Conservation (phyloP, 306 rosid genomes). For the Fragaria iinumae region DNA sequence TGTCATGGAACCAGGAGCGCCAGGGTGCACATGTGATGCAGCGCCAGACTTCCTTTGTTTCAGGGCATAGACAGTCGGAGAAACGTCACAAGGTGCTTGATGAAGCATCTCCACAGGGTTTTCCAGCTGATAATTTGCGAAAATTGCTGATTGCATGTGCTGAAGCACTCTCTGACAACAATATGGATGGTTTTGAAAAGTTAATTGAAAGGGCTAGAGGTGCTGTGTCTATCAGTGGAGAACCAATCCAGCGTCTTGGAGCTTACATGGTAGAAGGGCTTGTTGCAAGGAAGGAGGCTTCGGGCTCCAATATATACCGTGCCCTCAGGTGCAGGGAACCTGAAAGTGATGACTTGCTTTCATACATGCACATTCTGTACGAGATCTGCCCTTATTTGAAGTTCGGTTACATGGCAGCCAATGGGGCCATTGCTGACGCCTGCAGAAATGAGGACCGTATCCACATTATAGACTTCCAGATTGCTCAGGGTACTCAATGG, state of each 20-base stretch:
- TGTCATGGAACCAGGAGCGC: slow-evolving; percentile 49
- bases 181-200: slow-evolving; percentile 43
- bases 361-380: slow-evolving; percentile 81
- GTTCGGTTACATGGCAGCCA: slow-evolving; percentile 98
- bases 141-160: slow-evolving; percentile 81
- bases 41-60: slow-evolving; percentile 39
- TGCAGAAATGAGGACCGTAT: slow-evolving; percentile 75
- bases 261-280: slow-evolving; percentile 97
- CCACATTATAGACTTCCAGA: slow-evolving; percentile 93
- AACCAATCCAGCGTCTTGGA: slow-evolving; percentile 87
- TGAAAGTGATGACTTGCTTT: slow-evolving; percentile 71
- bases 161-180: slow-evolving; percentile 59
- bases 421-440: slow-evolving; percentile 94
- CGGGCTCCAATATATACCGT: slow-evolving; percentile 76
- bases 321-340: slow-evolving; percentile 86
- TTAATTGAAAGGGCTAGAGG: slow-evolving; percentile 57
- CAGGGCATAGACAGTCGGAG: slow-evolving; percentile 43
- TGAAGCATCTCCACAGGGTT: slow-evolving; percentile 42
- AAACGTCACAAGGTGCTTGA: slow-evolving; percentile 62
- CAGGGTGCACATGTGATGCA: slow-evolving; percentile 38
- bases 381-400: slow-evolving; percentile 93
- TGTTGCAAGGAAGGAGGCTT: slow-evolving; percentile 79
- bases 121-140: slow-evolving; percentile 51
- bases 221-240: slow-evolving; percentile 77
- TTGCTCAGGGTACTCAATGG: slow-evolving; percentile 92